Conservation (phyloP, 2,329 filamentous ascomycete genomes). For the Fusarium keratoplasticum region DNA sequence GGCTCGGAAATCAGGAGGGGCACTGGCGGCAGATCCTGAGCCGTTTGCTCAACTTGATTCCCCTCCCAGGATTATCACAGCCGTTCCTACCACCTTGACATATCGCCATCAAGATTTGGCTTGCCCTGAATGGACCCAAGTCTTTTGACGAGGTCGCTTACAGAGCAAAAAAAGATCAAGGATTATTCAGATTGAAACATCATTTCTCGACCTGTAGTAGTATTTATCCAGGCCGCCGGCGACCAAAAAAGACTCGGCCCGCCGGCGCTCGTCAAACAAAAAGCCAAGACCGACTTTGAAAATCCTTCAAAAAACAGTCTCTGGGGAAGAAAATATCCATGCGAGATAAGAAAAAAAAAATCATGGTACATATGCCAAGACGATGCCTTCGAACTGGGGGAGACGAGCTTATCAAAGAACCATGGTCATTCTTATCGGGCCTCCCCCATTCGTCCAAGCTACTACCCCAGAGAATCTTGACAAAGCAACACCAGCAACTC, state of each 20-base stretch:
- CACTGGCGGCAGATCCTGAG: not conserved
- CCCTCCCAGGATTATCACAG: not conserved
- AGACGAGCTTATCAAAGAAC: not conserved
- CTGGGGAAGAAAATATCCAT: not conserved
- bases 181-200: not conserved
- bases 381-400: not conserved
- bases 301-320: not conserved
- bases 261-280: not conserved
- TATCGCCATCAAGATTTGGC: not conserved
- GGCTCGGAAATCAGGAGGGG: not conserved
- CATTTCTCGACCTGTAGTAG: not conserved
- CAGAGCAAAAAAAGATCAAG: not conserved
- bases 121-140: not conserved
- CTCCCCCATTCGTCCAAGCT: conserved; percentile 2
- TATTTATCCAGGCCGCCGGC: not conserved
- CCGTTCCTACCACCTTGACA: not conserved
- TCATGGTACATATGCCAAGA: not conserved
- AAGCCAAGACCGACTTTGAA: not conserved
- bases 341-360: conserved; percentile 6
- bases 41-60: not conserved
- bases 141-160: not conserved
- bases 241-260: not conserved
- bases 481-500: not conserved
- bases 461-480: not conserved
- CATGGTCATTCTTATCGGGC: not conserved